Percentiles rank a stretch among this genome's conserved stretches.
These are phyloP conservation scores for Aspergillus leporis DNA, from an alignment of 495 filamentous ascomycete genomes.

Conservation along the genomic window DNA sequence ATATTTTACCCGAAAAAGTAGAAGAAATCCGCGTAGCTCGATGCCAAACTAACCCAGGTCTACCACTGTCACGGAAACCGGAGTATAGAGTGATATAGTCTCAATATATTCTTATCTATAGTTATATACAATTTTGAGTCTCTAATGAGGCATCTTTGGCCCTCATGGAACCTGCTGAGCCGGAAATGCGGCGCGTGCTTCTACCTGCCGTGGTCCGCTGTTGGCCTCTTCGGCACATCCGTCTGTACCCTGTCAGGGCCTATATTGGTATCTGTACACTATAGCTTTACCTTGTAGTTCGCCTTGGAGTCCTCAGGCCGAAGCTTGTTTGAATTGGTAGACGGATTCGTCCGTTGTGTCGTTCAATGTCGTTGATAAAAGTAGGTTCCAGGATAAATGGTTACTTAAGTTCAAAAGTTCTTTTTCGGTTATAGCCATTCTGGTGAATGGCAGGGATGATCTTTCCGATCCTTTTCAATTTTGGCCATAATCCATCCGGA, in stretches of 20 bases:
- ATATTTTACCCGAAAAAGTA: too few relatives aligned
- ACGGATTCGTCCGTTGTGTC: neutral
- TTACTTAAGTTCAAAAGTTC: neutral
- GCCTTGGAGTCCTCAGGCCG: neutral
- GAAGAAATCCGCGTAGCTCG: too few relatives aligned
- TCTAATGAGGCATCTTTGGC: neutral
- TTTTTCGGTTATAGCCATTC: constrained; percentile 7
- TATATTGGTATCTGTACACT: neutral
- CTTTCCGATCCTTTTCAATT: constrained; percentile 17
- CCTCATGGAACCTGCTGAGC: neutral
- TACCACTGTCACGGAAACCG: too few relatives aligned
- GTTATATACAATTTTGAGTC: neutral
- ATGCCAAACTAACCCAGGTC: too few relatives aligned
- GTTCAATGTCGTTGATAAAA: neutral
- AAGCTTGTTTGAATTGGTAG: neutral
- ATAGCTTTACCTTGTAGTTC: neutral
- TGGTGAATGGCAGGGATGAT: constrained; percentile 10
- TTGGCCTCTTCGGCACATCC: neutral
- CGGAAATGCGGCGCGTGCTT: neutral
- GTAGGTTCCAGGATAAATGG: neutral
- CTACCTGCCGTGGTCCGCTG: neutral
- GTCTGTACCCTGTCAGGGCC: neutral
- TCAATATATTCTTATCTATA: neutral
- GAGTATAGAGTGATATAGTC: too few relatives aligned
- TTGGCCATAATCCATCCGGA: constrained; percentile 18